A percentile compares a stretch with the other conserved stretches of the same genome.
Conservation (phyloP, 805 yeast genomes). For the Blastobotrys terrestris region DNA sequence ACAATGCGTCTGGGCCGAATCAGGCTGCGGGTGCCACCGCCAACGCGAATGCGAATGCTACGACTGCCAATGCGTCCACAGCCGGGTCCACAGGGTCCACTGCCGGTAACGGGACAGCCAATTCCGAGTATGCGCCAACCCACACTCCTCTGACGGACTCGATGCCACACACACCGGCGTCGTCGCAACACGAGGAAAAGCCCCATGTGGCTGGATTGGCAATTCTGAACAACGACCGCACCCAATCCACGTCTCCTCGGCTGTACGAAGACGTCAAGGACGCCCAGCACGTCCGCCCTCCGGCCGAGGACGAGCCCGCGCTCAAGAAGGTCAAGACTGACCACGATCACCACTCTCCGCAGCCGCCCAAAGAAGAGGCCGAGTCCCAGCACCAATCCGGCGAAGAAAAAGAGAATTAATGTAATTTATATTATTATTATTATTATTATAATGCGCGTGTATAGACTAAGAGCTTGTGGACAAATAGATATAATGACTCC, state of each 20-base stretch:
- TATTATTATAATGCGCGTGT: background rate
- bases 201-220: constrained; percentile 9
- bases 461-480: too few relatives aligned
- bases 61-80: constrained; percentile 2
- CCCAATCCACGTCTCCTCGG: constrained; percentile 4
- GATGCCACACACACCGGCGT: constrained; percentile 19
- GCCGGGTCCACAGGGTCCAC: constrained; percentile 7
- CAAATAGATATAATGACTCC: too few relatives aligned
- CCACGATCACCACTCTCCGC: too few relatives aligned
- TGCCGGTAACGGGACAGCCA: constrained; percentile 11
- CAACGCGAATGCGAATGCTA: constrained; percentile 8
- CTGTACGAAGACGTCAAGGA: background rate
- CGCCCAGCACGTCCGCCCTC: background rate
- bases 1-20: constrained; percentile 8
- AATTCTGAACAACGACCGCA: constrained; percentile 5
- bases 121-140: too few relatives aligned
- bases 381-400: too few relatives aligned
- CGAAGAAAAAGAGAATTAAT: background rate
- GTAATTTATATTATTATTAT: background rate
- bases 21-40: constrained; percentile 9
- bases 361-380: background rate
- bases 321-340: constrained; percentile 4
- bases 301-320: constrained; percentile 5
- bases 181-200: background rate
- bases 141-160: constrained; percentile 20